Conservation (phyloP, 1,139 yeast species). For the Kodamaea fungicola region DNA sequence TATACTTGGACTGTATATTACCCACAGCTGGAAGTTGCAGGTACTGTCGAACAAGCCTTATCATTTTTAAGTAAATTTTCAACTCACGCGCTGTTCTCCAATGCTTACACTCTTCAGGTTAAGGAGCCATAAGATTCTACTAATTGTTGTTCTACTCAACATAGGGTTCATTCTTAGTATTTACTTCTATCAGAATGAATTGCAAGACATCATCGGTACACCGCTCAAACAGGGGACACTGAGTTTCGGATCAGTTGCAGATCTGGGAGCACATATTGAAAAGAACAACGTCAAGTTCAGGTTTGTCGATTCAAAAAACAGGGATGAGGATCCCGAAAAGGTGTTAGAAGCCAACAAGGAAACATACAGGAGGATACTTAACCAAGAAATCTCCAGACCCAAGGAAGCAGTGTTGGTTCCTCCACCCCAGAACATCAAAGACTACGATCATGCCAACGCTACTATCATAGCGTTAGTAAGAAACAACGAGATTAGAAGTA, state of each 20-base stretch:
- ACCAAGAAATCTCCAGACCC: constrained; percentile 43
- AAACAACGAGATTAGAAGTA: constrained; percentile 52
- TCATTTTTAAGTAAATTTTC: too few species aligned
- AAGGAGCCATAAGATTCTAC: background rate
- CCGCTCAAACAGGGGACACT: too few species aligned
- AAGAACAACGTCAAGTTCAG: constrained; percentile 31
- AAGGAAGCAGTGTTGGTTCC: constrained; percentile 43
- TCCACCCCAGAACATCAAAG: constrained; percentile 18
- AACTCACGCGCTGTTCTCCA: too few species aligned
- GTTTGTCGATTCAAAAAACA: constrained; percentile 28
- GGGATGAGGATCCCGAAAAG: constrained; percentile 24
- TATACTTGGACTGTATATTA: constrained; percentile 5
- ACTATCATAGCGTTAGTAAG: constrained; percentile 71
- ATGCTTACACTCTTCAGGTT: background rate
- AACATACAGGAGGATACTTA: constrained; percentile 30
- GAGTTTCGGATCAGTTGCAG: too few species aligned
- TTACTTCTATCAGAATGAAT: too few species aligned
- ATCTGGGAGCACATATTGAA: constrained; percentile 11
- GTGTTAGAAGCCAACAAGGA: constrained; percentile 32
- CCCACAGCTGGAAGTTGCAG: constrained; percentile 2
- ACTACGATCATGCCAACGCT: constrained; percentile 59
- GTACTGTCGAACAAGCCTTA: too few species aligned
- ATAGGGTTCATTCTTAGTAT: background rate
- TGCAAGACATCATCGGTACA: too few species aligned
- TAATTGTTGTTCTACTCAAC: constrained; percentile 1